phyloP scores from a whole-genome alignment of 2,329 filamentous ascomycete species.

The Pyrenochaeta sp. region DNA sequence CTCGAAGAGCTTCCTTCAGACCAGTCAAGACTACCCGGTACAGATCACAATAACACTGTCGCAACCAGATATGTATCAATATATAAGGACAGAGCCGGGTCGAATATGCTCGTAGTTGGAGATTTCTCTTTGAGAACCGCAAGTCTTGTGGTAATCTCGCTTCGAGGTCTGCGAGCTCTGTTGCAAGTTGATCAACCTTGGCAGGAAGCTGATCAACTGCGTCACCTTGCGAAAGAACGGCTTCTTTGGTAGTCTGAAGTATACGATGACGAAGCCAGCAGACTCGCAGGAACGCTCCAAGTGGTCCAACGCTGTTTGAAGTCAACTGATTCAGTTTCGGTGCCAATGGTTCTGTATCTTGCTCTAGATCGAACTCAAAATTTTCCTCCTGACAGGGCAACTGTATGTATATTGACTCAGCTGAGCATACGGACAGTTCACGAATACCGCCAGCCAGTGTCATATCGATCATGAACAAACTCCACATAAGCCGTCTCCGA shows the following conservation, averaged over 20 bases:
- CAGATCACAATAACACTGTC: constrained; percentile 5
- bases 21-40: constrained; percentile 6
- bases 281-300: constrained; percentile 1
- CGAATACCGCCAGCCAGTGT: constrained; percentile 2
- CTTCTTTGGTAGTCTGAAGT: constrained; percentile 6
- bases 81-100: constrained; percentile 2
- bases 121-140: not conserved
- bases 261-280: constrained; percentile 7
- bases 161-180: not conserved
- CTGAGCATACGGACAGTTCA: not conserved
- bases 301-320: not conserved
- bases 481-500: constrained; percentile 5
- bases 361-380: constrained; percentile 7
- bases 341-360: constrained; percentile 1
- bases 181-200: not conserved
- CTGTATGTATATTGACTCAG: constrained; percentile 5
- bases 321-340: not conserved
- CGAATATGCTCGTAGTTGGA: constrained; percentile 6
- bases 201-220: not conserved
- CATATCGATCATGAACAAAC: constrained; percentile 2
- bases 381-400: constrained; percentile 5
- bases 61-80: constrained; percentile 3
- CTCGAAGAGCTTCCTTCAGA: constrained; percentile 3
- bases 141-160: not conserved
- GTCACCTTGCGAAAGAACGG: not conserved